phyloP scores from a whole-genome alignment of 108 stramenopile genomes.

The Bacterosira constricta region DNA sequence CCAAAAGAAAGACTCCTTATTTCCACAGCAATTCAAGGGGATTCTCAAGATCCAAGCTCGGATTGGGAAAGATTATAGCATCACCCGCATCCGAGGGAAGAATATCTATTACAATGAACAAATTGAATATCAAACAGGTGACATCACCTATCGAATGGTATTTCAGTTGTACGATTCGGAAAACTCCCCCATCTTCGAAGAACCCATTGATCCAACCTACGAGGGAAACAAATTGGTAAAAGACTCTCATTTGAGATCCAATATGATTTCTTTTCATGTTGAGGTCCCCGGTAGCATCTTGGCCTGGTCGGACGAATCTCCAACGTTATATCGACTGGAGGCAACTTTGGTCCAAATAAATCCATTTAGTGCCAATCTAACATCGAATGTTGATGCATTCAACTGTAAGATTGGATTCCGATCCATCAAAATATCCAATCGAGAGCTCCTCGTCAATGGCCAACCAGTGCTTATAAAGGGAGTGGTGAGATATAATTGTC shows the following conservation, averaged over 20 bases:
- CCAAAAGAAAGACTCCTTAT: background rate
- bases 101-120: slow-evolving; percentile 69
- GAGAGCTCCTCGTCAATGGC: slow-evolving; percentile 40
- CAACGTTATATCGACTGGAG: slow-evolving; percentile 29
- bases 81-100: slow-evolving; percentile 21
- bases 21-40: slow-evolving; percentile 8
- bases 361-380: background rate
- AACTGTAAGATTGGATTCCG: slow-evolving; percentile 31
- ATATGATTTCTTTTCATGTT: slow-evolving; percentile 33
- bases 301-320: slow-evolving; percentile 40
- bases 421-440: slow-evolving; percentile 19
- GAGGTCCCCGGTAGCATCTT: slow-evolving; percentile 15
- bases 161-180: slow-evolving; percentile 38
- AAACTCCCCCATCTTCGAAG: slow-evolving; percentile 15
- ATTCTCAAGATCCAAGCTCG: slow-evolving; percentile 21
- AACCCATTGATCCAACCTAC: slow-evolving; percentile 28
- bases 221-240: background rate
- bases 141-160: slow-evolving; percentile 25
- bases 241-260: slow-evolving; percentile 19
- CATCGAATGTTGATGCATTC: slow-evolving; percentile 14
- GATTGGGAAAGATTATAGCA: slow-evolving; percentile 17
- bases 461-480: slow-evolving; percentile 56
- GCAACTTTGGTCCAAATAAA: slow-evolving; percentile 17
- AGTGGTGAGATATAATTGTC: slow-evolving; percentile 8
- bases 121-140: slow-evolving; percentile 42